Conservation (phyloP, 1,284 basidiomycete species). For the Austroboletus olivaceoglutinosus region DNA sequence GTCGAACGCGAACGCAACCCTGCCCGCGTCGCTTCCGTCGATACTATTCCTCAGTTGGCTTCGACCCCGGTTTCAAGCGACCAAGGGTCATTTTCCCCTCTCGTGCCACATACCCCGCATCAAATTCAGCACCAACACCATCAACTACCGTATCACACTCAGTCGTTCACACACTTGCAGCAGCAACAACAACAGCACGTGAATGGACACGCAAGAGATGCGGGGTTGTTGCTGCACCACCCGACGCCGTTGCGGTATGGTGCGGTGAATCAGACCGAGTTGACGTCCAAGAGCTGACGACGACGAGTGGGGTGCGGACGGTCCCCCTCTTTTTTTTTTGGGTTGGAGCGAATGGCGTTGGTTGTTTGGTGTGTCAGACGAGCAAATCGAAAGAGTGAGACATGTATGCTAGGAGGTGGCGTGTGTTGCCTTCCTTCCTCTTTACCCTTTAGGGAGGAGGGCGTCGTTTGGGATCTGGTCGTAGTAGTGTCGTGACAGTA, state of each 20-base stretch:
- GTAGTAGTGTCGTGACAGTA: too few relatives aligned
- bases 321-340: not conserved
- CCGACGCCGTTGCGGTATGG: slow-evolving; percentile 20
- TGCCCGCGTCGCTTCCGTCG: slow-evolving; percentile 10
- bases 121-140: too few relatives aligned
- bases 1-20: slow-evolving; percentile 42
- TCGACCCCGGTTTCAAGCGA: slow-evolving; percentile 13
- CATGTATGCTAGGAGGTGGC: not conserved
- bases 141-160: not conserved
- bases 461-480: not conserved
- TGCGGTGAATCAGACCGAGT: slow-evolving; percentile 4
- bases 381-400: not conserved
- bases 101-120: slow-evolving; percentile 16
- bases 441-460: too few relatives aligned
- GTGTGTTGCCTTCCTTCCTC: too few relatives aligned
- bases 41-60: slow-evolving; percentile 18
- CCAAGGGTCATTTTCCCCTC: slow-evolving; percentile 8
- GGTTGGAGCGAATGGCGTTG: too few relatives aligned
- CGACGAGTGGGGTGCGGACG: not conserved
- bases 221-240: slow-evolving; percentile 6
- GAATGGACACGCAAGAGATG: slow-evolving; percentile 2
- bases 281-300: slow-evolving; percentile 11
- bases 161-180: not conserved
- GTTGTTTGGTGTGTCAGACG: not conserved
- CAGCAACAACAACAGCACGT: not conserved